Evolutionary conservation across 176 grass and related monocot species (phyloP).

Genomic region (Raddia distichophylla): DNA sequence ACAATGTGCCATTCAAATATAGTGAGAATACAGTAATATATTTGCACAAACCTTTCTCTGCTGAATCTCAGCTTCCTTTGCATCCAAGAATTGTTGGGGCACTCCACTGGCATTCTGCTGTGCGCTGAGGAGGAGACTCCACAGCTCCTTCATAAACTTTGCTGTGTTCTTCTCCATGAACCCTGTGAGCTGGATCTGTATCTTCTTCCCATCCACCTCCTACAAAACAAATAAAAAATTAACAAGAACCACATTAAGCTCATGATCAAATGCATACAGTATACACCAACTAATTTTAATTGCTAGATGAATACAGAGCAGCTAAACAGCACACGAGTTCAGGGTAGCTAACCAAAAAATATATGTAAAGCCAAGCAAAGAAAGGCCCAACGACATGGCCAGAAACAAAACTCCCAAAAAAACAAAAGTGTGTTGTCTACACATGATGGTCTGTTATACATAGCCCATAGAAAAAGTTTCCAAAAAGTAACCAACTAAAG

Average conservation of each 20-base stretch:
- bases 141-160: constrained; percentile 98
- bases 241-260: not conserved
- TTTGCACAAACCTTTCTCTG: constrained; percentile 66
- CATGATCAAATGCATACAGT: not conserved
- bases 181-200: constrained; percentile 94
- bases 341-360: not conserved
- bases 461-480: not conserved
- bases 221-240: constrained; percentile 36
- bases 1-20: not conserved
- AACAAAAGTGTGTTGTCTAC: not conserved
- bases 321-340: not conserved
- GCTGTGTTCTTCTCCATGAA: constrained; percentile 99
- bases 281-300: not conserved
- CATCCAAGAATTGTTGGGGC: constrained; percentile 97
- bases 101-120: constrained; percentile 95
- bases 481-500: not conserved
- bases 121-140: constrained; percentile 77
- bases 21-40: not conserved
- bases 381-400: not conserved
- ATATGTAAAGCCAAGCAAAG: not conserved
- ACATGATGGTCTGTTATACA: not conserved
- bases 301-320: not conserved
- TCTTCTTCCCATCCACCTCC: constrained; percentile 87
- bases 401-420: constrained; percentile 2
- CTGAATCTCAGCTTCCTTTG: constrained; percentile 83